These are phyloP conservation scores for Cryphonectria parasitica DNA, from an alignment of 2,329 filamentous ascomycete species.

Conservation along the genomic window DNA sequence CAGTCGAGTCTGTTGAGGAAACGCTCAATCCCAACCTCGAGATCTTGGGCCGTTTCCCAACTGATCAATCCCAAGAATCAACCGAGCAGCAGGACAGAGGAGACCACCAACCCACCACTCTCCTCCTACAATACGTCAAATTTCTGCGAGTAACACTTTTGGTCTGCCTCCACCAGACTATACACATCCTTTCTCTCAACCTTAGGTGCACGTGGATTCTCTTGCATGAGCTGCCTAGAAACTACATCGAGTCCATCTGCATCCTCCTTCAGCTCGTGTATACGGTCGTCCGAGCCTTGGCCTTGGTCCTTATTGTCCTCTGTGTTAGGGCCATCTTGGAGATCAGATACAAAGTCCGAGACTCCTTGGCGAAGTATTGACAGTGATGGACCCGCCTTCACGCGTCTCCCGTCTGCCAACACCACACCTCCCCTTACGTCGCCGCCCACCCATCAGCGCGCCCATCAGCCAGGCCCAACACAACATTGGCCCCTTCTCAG, in stretches of 20 bases:
- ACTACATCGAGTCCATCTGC: conserved; percentile 19
- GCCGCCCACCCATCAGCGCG: conserved; percentile 26
- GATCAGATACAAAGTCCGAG: neutral
- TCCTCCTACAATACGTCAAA: conserved; percentile 29
- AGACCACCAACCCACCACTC: neutral
- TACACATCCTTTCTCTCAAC: conserved; percentile 10
- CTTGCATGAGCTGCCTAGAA: conserved; percentile 21
- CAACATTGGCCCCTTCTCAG: neutral
- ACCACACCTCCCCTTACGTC: conserved; percentile 25
- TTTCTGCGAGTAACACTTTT: conserved; percentile 34
- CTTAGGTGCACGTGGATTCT: conserved; percentile 26
- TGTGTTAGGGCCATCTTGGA: conserved; percentile 7
- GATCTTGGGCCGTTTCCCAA: neutral
- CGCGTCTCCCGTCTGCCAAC: conserved; percentile 27
- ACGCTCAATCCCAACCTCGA: neutral
- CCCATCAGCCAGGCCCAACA: conserved; percentile 26
- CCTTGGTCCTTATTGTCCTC: conserved; percentile 14
- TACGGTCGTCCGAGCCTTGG: conserved; percentile 17
- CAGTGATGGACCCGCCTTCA: conserved; percentile 19
- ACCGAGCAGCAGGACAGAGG: neutral
- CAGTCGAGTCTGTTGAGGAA: neutral
- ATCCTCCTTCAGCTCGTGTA: conserved; percentile 21
- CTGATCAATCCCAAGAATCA: neutral
- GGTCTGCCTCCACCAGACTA: conserved; percentile 27
- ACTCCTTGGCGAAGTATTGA: neutral